Conservation (phyloP, 2,329 filamentous ascomycete species). For the Metarhizium robertsii region DNA sequence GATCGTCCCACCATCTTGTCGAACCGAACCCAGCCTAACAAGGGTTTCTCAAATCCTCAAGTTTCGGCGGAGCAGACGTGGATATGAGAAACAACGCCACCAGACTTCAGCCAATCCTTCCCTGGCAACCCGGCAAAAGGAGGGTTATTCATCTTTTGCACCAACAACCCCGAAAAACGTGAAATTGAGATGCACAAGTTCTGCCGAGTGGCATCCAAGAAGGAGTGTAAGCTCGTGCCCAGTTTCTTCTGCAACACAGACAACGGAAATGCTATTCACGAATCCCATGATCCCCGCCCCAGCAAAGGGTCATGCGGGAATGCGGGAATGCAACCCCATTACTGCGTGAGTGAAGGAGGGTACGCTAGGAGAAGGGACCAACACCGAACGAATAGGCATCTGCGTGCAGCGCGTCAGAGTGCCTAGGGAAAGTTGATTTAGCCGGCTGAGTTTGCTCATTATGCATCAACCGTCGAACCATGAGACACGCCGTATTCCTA, state of each 20-base stretch:
- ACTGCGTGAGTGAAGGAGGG: neutral
- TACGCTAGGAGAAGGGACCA: neutral
- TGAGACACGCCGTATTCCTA: neutral
- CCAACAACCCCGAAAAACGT: too few relatives aligned
- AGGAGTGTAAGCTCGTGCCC: neutral
- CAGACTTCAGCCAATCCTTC: too few relatives aligned
- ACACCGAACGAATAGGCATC: constrained; percentile 4
- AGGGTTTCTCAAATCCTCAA: neutral
- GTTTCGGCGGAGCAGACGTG: too few relatives aligned
- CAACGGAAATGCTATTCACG: neutral
- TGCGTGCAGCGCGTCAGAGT: neutral
- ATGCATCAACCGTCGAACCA: constrained; percentile 3
- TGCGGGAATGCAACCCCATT: neutral
- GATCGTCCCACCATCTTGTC: neutral
- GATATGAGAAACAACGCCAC: neutral
- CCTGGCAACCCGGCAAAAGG: too few relatives aligned
- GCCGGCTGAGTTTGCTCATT: constrained; percentile 4
- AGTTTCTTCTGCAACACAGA: neutral
- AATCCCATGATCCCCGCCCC: neutral
- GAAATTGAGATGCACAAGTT: too few relatives aligned
- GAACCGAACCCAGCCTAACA: neutral
- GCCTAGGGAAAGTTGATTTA: neutral
- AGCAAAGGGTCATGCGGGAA: neutral
- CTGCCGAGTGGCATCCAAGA: too few relatives aligned
- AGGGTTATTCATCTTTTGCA: too few relatives aligned